Conservation (phyloP, 2,329 filamentous ascomycete species). For the Colletotrichum tropicale region DNA sequence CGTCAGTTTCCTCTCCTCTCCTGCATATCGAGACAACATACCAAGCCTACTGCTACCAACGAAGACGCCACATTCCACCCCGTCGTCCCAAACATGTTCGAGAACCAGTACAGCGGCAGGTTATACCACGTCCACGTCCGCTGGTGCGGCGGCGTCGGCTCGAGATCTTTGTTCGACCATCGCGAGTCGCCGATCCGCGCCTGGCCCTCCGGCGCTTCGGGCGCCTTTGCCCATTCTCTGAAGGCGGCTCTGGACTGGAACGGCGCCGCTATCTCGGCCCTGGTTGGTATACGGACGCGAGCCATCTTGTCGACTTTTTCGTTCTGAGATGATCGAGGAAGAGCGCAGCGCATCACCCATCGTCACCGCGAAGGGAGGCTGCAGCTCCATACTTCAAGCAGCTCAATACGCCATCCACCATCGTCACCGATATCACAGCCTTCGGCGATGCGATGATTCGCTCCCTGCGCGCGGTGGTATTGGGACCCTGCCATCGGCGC, state of each 20-base stretch:
- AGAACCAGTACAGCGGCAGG: conserved; percentile 32
- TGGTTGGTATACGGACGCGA: conserved; percentile 3
- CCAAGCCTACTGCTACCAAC: conserved; percentile 29
- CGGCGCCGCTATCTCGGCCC: conserved; percentile 19
- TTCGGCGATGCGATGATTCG: neutral
- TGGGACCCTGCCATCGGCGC: conserved; percentile 7
- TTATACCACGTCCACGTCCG: conserved; percentile 33
- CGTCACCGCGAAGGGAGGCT: neutral
- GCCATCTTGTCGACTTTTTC: neutral
- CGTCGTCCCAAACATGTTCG: conserved; percentile 28
- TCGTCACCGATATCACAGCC: neutral
- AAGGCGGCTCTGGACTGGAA: conserved; percentile 29
- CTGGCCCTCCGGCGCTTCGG: conserved; percentile 21
- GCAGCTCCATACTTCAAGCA: neutral
- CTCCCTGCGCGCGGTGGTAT: neutral
- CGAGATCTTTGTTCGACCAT: conserved; percentile 35
- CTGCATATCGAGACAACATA: neutral
- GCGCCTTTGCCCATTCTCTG: conserved; percentile 25
- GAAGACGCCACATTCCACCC: conserved; percentile 33
- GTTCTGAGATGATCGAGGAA: neutral
- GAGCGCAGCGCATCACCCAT: neutral
- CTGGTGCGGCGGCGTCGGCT: conserved; percentile 29
- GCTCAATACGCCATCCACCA: neutral
- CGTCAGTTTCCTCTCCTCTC: neutral
- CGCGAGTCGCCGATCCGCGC: conserved; percentile 24